phyloP scores from a whole-genome alignment of 352 stramenopile genomes.

The Phytophthora idaei region DNA sequence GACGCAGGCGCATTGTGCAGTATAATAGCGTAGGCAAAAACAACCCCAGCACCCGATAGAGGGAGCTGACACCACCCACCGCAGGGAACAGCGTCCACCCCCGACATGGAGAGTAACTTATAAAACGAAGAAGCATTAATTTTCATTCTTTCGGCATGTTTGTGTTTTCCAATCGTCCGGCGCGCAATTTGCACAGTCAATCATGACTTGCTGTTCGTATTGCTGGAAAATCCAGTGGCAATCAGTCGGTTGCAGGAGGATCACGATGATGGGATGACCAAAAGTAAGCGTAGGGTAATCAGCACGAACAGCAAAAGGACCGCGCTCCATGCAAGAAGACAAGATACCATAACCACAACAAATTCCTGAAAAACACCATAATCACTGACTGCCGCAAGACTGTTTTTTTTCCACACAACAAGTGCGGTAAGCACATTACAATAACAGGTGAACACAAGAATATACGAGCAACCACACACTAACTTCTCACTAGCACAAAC shows the following conservation, averaged over 20 bases:
- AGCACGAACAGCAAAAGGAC: conserved; percentile 12
- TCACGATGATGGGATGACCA: conserved; percentile 10
- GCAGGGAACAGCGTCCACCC: neutral
- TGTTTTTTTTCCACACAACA: no score
- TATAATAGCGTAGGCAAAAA: conserved; percentile 13
- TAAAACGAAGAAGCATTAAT: conserved; percentile 10
- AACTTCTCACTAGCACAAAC: no score
- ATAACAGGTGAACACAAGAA: no score
- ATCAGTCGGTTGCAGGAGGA: conserved; percentile 9
- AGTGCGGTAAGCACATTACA: no score
- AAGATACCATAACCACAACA: no score
- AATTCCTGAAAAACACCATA: no score
- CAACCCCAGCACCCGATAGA: conserved; percentile 22
- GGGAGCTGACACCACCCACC: conserved; percentile 6
- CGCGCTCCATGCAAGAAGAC: neutral
- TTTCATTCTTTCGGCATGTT: neutral
- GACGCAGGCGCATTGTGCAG: conserved; percentile 8
- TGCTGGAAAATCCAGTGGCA: conserved; percentile 6
- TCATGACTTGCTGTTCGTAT: conserved; percentile 10
- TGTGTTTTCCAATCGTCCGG: conserved; percentile 5
- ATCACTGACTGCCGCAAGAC: no score
- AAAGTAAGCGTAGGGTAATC: neutral
- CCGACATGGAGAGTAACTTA: conserved; percentile 21
- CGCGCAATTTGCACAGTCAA: neutral
- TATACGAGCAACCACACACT: no score